phyloP scores from a whole-genome alignment of 345 rosid genomes.

The Arabidopsis suecica region DNA sequence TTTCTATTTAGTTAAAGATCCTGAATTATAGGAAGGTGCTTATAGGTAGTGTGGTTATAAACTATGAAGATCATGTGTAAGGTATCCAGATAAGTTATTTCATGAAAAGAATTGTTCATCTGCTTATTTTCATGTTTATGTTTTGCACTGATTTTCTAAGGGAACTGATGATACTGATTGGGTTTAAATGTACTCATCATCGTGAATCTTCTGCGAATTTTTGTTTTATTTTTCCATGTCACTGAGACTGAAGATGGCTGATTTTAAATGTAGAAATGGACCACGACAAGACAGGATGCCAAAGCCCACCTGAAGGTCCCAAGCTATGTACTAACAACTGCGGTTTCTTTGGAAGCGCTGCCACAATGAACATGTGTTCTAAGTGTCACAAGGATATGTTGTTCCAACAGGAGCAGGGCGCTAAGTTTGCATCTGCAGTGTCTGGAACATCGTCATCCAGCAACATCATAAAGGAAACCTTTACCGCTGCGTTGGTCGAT shows the following conservation, averaged over 20 bases:
- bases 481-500: slow-evolving; percentile 50
- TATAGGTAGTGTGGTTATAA: background rate
- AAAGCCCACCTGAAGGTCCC: slow-evolving; percentile 83
- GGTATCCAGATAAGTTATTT: background rate
- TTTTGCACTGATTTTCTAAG: background rate
- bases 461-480: slow-evolving; percentile 51
- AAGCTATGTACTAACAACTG: slow-evolving; percentile 82
- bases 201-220: background rate
- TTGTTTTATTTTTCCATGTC: background rate
- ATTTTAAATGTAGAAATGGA: slow-evolving; percentile 61
- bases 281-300: slow-evolving; percentile 95
- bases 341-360: slow-evolving; percentile 92
- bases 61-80: slow-evolving; percentile 17
- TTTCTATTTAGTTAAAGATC: background rate
- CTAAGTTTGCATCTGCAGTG: slow-evolving; percentile 72
- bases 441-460: slow-evolving; percentile 66
- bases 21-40: slow-evolving; percentile 1
- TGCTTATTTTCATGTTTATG: background rate
- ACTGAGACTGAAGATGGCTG: slow-evolving; percentile 1
- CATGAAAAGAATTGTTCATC: slow-evolving; percentile 12
- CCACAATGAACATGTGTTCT: slow-evolving; percentile 95
- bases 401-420: slow-evolving; percentile 73
- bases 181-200: background rate
- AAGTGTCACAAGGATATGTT: slow-evolving; percentile 86
- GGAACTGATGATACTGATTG: background rate